Conservation (phyloP, 2,329 filamentous ascomycete genomes). For the Lasiodiplodia theobromae region DNA sequence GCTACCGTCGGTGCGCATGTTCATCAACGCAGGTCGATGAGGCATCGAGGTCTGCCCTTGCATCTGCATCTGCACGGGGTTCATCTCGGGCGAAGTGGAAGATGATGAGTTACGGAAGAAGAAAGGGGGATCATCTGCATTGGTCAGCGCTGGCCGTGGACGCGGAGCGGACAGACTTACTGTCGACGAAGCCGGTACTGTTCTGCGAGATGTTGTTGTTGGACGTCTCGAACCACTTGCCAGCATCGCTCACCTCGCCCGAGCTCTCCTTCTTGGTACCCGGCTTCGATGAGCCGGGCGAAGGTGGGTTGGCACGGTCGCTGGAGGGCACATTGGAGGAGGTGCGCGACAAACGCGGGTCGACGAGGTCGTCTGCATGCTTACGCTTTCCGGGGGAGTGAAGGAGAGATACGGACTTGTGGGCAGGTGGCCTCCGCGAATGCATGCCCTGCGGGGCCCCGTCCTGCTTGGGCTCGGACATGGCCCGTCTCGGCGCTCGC, state of each 20-base stretch:
- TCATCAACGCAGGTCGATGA: constrained; percentile 48
- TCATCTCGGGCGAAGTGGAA: constrained; percentile 50
- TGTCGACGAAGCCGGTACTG: constrained; percentile 19
- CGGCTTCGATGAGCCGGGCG: constrained; percentile 46
- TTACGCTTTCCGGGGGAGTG: constrained; percentile 44
- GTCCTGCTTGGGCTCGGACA: constrained; percentile 9
- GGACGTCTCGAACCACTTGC: constrained; percentile 60
- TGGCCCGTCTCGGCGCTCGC: neutral
- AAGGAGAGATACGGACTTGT: constrained; percentile 55
- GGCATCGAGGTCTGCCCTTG: constrained; percentile 35
- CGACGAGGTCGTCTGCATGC: neutral
- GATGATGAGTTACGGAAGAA: constrained; percentile 56
- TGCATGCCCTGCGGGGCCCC: constrained; percentile 33
- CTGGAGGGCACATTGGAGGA: constrained; percentile 26
- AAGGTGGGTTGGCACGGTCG: constrained; percentile 47
- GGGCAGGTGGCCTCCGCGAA: constrained; percentile 53
- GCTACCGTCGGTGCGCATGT: constrained; percentile 53
- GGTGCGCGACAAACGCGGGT: constrained; percentile 1
- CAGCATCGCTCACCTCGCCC: constrained; percentile 59
- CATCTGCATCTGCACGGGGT: constrained; percentile 30
- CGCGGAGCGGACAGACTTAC: constrained; percentile 32
- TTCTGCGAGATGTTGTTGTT: constrained; percentile 56
- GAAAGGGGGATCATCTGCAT: constrained; percentile 52
- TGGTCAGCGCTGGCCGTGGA: neutral
- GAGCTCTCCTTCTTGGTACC: constrained; percentile 51